Evolutionary conservation across 2,329 filamentous ascomycete species (phyloP), one percentile per base, ranked within the genome.

Genomic region (Teratosphaeria nubilosa): DNA sequence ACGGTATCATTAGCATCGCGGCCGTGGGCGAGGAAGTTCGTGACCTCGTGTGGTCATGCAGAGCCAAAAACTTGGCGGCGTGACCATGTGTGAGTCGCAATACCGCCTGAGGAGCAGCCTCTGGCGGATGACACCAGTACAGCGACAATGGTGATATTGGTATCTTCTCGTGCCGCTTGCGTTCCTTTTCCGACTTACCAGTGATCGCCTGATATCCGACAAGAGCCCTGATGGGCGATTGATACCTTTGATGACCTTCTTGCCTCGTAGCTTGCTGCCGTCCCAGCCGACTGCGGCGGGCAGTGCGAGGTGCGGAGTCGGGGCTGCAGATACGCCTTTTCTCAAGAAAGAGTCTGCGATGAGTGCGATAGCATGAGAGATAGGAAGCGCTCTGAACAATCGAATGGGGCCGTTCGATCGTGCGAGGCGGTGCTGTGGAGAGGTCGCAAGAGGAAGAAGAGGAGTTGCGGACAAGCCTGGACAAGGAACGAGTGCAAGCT

Each of bases 261-360:
- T 45, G 55, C 56, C 56, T 56, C 56, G 52, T 55, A 65, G 63
- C 67, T 68, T 64, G 62, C 64, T 64, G 68, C 60, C 65, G 63
- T 61, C 54, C 37, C 50, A 54, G 48, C 56, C 54, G 56, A 56
- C 56, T 34, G 7, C 25, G 20, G 41, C 41, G 41, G 41, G 41
- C 41, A 20, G 41, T 22, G 41, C 41, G n/a, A 11, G n/a, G 41
- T 48, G n/a, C 41, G 41, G 41, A 48, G 41, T n/a, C 41, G 41
- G 41, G 20, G 22, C 20, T 16, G 16, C 41, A 20, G 41, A 20
- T 10, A 20, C 41, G 41, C 41, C 41, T 22, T 10, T 48, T 4
- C 20, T 7, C 3, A 48, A 48, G 41, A 3, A n/a, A 22, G 41
- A 22, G n/a, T 48, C 20, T 48, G 41, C 41, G 41, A 48, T 20